phyloP scores from a whole-genome alignment of 83 land plant species.

The Picea abies region DNA sequence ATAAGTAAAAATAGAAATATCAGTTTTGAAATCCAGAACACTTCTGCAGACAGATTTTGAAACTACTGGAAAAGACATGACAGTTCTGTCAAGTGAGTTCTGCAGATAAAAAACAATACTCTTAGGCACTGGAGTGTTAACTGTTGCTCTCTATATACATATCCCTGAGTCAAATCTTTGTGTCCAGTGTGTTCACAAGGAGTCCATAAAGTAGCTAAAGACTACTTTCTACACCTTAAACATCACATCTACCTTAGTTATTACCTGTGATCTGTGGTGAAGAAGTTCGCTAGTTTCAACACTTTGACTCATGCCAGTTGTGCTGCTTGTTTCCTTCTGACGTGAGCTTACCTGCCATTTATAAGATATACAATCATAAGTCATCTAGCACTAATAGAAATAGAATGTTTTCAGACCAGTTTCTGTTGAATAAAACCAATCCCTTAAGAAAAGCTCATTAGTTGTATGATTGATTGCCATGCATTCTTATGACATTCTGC shows the following conservation, averaged over 20 bases:
- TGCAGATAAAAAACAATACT: not conserved
- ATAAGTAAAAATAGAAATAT: not conserved
- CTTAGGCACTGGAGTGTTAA: not conserved
- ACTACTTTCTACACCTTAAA: not conserved
- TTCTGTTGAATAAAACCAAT: not conserved
- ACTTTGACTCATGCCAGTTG: slow-evolving; percentile 97
- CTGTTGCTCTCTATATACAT: not conserved
- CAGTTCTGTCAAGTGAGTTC: too few species aligned
- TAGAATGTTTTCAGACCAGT: not conserved
- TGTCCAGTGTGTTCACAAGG: not conserved
- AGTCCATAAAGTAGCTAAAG: not conserved
- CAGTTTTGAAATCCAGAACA: not conserved
- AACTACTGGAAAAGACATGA: not conserved
- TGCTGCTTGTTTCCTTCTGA: slow-evolving; percentile 98
- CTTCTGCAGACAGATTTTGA: not conserved
- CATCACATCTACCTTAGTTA: not conserved
- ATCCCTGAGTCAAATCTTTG: not conserved
- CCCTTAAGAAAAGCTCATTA: too few species aligned
- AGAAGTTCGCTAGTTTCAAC: slow-evolving; percentile 91
- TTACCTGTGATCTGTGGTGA: slow-evolving; percentile 85
- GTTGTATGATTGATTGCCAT: too few species aligned
- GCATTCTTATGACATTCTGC: not conserved
- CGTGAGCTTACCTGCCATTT: slow-evolving; percentile 85
- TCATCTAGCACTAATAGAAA: not conserved
- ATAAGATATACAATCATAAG: not conserved